Conservation (phyloP, 139 green algal species). For the Tetraselmis striata region DNA sequence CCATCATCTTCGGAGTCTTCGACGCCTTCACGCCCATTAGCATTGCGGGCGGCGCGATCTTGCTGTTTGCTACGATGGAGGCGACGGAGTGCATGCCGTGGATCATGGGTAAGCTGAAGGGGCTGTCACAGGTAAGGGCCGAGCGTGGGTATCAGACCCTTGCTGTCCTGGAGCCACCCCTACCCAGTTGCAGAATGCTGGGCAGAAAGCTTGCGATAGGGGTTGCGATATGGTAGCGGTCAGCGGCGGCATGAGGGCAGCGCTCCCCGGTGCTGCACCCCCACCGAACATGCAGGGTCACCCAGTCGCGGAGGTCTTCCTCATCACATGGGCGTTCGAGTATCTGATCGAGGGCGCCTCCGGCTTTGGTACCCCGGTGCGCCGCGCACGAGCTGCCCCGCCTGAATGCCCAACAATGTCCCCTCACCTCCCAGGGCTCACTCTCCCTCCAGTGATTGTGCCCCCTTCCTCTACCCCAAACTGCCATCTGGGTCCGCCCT, state of each 20-base stretch:
- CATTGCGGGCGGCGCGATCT: conserved; percentile 33
- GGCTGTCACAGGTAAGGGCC: conserved; percentile 14
- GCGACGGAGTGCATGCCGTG: conserved; percentile 24
- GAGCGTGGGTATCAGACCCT: too few relatives aligned
- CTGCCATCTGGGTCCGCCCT: too few relatives aligned
- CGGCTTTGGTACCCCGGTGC: conserved; percentile 21
- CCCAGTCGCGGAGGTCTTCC: conserved; percentile 33
- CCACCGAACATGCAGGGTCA: conserved; percentile 12
- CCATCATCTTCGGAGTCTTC: conserved; percentile 21
- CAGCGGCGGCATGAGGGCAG: too few relatives aligned
- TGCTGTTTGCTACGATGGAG: conserved; percentile 33
- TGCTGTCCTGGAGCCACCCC: conserved; percentile 14
- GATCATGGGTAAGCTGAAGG: conserved; percentile 18
- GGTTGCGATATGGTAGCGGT: too few relatives aligned
- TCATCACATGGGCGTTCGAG: conserved; percentile 28
- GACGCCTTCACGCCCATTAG: conserved; percentile 31
- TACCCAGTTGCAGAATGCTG: too few relatives aligned
- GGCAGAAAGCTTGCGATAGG: too few relatives aligned
- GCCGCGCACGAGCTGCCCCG: too few relatives aligned
- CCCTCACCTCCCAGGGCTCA: too few relatives aligned
- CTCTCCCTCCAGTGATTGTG: too few relatives aligned
- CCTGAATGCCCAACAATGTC: too few relatives aligned
- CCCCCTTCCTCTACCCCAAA: too few relatives aligned
- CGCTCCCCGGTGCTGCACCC: too few relatives aligned
- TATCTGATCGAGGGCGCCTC: conserved; percentile 32